Conservation (phyloP, 768 basidiomycete species). For the Butyriboletus loyo region DNA sequence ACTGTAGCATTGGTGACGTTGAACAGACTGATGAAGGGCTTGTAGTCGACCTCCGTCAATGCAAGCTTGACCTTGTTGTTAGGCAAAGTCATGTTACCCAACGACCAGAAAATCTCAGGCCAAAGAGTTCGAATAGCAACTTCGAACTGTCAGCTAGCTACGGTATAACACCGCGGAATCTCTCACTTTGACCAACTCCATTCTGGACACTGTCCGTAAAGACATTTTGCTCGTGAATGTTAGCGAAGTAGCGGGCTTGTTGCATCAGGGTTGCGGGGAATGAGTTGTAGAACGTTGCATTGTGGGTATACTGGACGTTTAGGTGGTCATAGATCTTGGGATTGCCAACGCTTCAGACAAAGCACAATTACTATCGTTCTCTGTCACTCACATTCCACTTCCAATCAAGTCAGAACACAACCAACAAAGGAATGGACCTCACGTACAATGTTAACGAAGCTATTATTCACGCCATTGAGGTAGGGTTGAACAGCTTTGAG, state of each 20-base stretch:
- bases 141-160: slow-evolving; percentile 25
- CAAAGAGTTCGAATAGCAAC: slow-evolving; percentile 80
- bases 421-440: not conserved
- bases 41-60: slow-evolving; percentile 77
- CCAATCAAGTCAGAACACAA: slow-evolving; percentile 11
- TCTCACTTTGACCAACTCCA: slow-evolving; percentile 75
- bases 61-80: slow-evolving; percentile 74
- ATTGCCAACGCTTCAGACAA: not conserved
- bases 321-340: slow-evolving; percentile 72
- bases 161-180: not conserved
- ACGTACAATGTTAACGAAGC: slow-evolving; percentile 66
- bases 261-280: slow-evolving; percentile 68
- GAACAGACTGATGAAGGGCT: slow-evolving; percentile 86
- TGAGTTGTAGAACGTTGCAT: slow-evolving; percentile 70
- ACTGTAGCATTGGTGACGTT: slow-evolving; percentile 64
- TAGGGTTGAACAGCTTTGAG: slow-evolving; percentile 63
- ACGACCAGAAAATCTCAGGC: slow-evolving; percentile 63
- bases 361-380: not conserved
- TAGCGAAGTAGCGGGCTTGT: slow-evolving; percentile 69
- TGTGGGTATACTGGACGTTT: slow-evolving; percentile 73
- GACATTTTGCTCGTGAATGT: slow-evolving; percentile 74
- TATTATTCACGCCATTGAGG: slow-evolving; percentile 59
- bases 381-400: slow-evolving; percentile 69
- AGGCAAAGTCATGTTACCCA: slow-evolving; percentile 73
- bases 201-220: slow-evolving; percentile 59